Evolutionary conservation across 1,284 basidiomycete species (phyloP).

Genomic region (Ganoderma multipileum): DNA sequence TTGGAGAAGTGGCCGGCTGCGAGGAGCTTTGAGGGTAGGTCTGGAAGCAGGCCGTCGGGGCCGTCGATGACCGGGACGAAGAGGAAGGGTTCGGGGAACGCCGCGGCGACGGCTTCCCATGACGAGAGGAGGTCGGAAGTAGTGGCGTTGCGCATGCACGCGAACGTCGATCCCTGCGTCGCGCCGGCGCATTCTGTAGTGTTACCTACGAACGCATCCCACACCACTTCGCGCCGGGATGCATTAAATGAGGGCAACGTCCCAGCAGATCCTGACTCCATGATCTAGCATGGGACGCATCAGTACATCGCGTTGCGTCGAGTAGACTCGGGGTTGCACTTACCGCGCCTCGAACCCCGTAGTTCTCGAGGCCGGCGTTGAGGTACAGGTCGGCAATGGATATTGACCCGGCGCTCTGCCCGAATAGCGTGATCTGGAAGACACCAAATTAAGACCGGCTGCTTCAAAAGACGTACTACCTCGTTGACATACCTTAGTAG

Average conservation of each 20-base stretch:
- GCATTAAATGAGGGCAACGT: constrained; percentile 21
- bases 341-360: constrained; percentile 51
- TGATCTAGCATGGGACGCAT: constrained; percentile 10
- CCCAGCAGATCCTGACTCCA: constrained; percentile 26
- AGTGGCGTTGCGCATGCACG: constrained; percentile 13
- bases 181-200: constrained; percentile 21
- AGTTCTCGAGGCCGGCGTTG: constrained; percentile 45
- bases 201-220: constrained; percentile 21
- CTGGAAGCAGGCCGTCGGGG: constrained; percentile 21
- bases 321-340: constrained; percentile 19
- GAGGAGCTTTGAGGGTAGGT: constrained; percentile 27
- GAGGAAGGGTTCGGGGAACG: constrained; percentile 16
- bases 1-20: constrained; percentile 25
- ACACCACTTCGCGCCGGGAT: constrained; percentile 17
- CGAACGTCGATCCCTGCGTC: neutral
- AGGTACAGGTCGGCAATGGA: constrained; percentile 51
- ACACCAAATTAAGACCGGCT: neutral
- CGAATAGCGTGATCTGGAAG: constrained; percentile 56
- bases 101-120: constrained; percentile 1
- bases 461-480: too few species aligned
- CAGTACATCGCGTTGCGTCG: neutral
- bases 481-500: constrained; percentile 43
- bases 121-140: constrained; percentile 14
- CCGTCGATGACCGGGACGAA: constrained; percentile 30
- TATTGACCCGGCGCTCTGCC: constrained; percentile 60